A percentile compares a stretch with the other conserved stretches of the same genome.
Conservation (phyloP, 805 yeast species). For the Candida jianshihensis region DNA sequence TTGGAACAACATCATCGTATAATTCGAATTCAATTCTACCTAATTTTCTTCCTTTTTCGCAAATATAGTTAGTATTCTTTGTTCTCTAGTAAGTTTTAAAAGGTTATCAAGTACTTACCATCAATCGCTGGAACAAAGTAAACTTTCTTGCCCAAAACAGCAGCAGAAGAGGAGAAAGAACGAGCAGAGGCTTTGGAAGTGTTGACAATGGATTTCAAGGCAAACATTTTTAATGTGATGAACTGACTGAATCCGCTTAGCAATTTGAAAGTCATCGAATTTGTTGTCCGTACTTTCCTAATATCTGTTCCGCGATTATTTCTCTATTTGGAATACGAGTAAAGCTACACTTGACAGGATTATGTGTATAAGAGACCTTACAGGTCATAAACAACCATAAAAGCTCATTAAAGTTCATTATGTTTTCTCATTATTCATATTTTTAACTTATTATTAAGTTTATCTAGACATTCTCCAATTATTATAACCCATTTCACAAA, state of each 20-base stretch:
- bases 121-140: conserved; percentile 50
- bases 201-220: conserved; percentile 10
- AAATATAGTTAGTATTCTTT: neutral
- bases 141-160: conserved; percentile 39
- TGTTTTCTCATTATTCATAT: neutral
- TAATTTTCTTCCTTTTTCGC: conserved; percentile 26
- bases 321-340: too few relatives aligned
- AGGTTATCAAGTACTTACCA: too few relatives aligned
- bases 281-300: too few relatives aligned
- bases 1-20: conserved; percentile 45
- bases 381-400: too few relatives aligned
- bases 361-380: too few relatives aligned
- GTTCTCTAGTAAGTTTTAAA: too few relatives aligned
- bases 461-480: conserved; percentile 3
- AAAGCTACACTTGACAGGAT: too few relatives aligned
- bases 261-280: too few relatives aligned
- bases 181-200: conserved; percentile 10
- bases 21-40: conserved; percentile 31
- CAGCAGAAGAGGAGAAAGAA: conserved; percentile 18
- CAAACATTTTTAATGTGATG: neutral
- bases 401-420: too few relatives aligned
- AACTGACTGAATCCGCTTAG: too few relatives aligned
- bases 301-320: too few relatives aligned
- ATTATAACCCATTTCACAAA: conserved; percentile 9
- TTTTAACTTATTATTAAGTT: conserved; percentile 5